Evolutionary conservation across 495 filamentous ascomycete genomes (phyloP), one percentile per base, ranked within the genome.

Genomic region (Haplographium delicatum): DNA sequence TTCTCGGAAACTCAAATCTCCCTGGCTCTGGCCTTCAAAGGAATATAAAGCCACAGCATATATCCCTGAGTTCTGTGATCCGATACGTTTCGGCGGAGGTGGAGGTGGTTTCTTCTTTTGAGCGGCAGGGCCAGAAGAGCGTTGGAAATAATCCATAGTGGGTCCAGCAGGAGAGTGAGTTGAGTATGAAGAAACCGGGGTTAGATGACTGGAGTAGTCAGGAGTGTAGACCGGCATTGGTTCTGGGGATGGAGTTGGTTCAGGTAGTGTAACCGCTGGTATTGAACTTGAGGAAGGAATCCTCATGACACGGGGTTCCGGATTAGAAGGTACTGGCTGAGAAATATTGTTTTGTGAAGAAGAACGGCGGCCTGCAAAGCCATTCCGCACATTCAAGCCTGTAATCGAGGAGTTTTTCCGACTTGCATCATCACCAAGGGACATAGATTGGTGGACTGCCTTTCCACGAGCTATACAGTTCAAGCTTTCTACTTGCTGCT

Each of bases 31-130:
- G 0, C 86, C 89, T 0, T 74, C 70, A 65, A 94, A 97, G 43
- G 84, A 74, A 66, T 88, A 96, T 56, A 89, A 66, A 3, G 91
- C 91, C 1, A 84, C 82, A 8, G 95, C 90, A 56, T 74, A 96
- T 20, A 78, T 63, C 2, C 71, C 79, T 0, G 26, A 38, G 18
- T 34, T 41, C 26, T 51, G 38, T 1, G 56, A 56, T 9, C 51
- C 59, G 7, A 59, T 53, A 16, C 58, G 44, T 50, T 65, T 65
- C 6, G 62, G 60, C 15, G 63, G 63, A 15, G 61, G 61, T 1
- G 63, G 63, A 3, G 63, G 63, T 5, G 62, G 58, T 33, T 61
- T 61, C 51, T 64, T 65, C 56, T 65, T 65, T 34, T 37, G 26
- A 4, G 27, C 50, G 1, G 34, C 56, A n/a, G 27, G 28, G n/a